phyloP scores from a whole-genome alignment of 2,329 filamentous ascomycete species.

The Raffaelea deltoideospora region DNA sequence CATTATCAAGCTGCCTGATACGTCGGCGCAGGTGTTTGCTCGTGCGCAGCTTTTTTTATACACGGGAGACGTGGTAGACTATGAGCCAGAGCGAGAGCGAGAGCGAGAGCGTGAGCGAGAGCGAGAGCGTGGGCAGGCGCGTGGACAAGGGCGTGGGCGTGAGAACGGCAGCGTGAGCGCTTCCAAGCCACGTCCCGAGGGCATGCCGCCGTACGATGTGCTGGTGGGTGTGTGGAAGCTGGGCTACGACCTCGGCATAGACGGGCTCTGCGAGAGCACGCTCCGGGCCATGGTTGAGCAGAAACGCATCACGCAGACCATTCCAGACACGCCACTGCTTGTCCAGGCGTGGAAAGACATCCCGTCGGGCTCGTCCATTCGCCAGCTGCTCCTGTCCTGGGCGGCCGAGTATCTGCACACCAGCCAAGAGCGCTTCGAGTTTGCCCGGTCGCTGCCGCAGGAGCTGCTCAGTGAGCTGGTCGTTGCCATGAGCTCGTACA shows the following conservation, averaged over 20 bases:
- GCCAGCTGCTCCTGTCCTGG: constrained; percentile 43
- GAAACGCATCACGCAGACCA: constrained; percentile 33
- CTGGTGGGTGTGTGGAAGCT: constrained; percentile 43
- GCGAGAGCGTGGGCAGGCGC: too few species aligned
- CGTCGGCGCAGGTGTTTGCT: constrained; percentile 35
- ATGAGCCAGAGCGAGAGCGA: too few species aligned
- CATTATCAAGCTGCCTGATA: constrained; percentile 33
- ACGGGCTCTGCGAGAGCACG: constrained; percentile 38
- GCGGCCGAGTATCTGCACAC: constrained; percentile 48
- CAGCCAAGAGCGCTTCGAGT: constrained; percentile 38
- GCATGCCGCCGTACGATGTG: constrained; percentile 35
- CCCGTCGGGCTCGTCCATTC: constrained; percentile 42
- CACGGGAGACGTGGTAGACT: constrained; percentile 33
- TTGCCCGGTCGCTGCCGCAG: constrained; percentile 45
- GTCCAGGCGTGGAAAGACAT: constrained; percentile 48
- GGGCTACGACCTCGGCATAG: constrained; percentile 33
- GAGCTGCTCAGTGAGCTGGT: constrained; percentile 49
- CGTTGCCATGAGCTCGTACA: constrained; percentile 38
- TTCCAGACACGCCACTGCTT: constrained; percentile 42
- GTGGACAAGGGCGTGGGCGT: too few species aligned
- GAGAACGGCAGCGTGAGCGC: too few species aligned
- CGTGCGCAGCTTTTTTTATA: constrained; percentile 39
- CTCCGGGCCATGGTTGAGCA: constrained; percentile 43
- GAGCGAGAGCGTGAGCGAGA: too few species aligned
- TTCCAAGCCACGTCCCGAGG: constrained; percentile 14